Base-by-base conservation (phyloP, 2,329 filamentous ascomycete species). In the Beauveria sp. region DNA sequence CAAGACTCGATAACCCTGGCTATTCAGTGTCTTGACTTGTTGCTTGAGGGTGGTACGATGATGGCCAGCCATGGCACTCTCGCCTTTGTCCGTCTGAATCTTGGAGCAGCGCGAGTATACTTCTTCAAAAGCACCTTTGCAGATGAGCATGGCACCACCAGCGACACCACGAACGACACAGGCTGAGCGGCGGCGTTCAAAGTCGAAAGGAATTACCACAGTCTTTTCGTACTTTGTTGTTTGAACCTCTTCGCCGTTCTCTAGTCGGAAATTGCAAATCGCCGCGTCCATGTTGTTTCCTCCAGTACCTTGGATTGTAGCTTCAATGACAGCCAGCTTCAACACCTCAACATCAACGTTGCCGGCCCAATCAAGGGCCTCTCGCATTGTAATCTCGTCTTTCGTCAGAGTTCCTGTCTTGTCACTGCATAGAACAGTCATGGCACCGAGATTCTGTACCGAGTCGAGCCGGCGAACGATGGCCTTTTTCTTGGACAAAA, bases 391-490 rank as follows among this genome's bases (percentile, higher is more conserved):
- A n/a, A 71, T 68, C 40, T 70, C 66, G 40, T 71, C 69, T 46
- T 68, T 70, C 20, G 70, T 70, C 28, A 71, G 62, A 0, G 70
- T 71, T 30, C 69, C 69, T 1, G 70, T 71, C 67, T 71, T 71
- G 50, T 71, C 69, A 53, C 70, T 70, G 61, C 69, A 71, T 1
- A 71, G 63, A 10, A 71, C 63, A 5, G 68, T 66, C 67, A 71
- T 71, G 30, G 70, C 69, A 14, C 69, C 70, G 1, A 71, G 58
- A 42, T 70, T 70, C 58, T 71, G 69, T 10, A 71, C 67, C 10
- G 67, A 68, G 62, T 71, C 67, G 38, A 70, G 70, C 61, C 76
- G 66, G 63, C 69, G 69, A 53, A 72, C 71, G 57, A 78, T 68
- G 42, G 72, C 70, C 66, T 73, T 72, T 67, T 74, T 73, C 63